phyloP scores from a whole-genome alignment of 1,284 basidiomycete genomes.

The Microbotryum saponariae region DNA sequence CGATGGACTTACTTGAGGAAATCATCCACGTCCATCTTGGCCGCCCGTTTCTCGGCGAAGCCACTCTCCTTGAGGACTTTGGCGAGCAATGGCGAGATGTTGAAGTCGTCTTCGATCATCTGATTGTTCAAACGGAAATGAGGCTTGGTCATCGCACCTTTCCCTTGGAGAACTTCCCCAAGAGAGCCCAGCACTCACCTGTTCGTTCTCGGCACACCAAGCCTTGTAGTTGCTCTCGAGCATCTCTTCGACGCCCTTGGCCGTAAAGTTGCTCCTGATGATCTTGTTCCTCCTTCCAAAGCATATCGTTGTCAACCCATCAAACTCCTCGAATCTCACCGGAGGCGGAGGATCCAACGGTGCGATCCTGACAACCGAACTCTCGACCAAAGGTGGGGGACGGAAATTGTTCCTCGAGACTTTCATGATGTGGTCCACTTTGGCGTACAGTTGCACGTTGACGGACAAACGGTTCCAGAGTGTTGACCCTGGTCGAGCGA shows the following conservation, averaged over 20 bases:
- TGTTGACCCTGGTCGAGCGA: constrained; percentile 73
- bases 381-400: constrained; percentile 91
- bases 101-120: constrained; percentile 63
- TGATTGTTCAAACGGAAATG: constrained; percentile 37
- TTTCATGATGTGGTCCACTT: constrained; percentile 94
- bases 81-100: constrained; percentile 69
- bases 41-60: constrained; percentile 61
- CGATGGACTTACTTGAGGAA: constrained; percentile 56
- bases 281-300: constrained; percentile 89
- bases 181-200: constrained; percentile 4
- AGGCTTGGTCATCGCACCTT: background rate
- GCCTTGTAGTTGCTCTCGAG: constrained; percentile 88
- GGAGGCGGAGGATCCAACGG: constrained; percentile 93
- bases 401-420: constrained; percentile 94
- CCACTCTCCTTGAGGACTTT: constrained; percentile 61
- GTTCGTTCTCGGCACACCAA: constrained; percentile 71
- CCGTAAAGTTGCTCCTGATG: constrained; percentile 75
- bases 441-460: constrained; percentile 92
- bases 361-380: constrained; percentile 79
- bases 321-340: constrained; percentile 94
- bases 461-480: constrained; percentile 93
- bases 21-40: constrained; percentile 79
- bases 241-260: constrained; percentile 90
- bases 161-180: background rate
- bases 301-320: constrained; percentile 82